phyloP scores from a whole-genome alignment of 495 filamentous ascomycete species.

The Tetracladium setigerum region DNA sequence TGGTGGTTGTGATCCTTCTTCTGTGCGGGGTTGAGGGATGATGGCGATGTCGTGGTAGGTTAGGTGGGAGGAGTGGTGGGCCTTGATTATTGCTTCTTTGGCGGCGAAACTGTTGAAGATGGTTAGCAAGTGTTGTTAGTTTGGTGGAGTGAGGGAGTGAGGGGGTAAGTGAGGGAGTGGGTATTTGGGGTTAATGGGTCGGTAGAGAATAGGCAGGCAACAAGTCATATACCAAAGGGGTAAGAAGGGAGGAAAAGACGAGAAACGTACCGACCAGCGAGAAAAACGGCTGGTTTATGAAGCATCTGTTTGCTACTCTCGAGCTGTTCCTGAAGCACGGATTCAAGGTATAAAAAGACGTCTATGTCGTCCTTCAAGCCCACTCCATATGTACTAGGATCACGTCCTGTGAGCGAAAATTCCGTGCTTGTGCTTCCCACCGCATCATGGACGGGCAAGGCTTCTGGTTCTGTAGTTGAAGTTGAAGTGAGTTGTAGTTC shows the following conservation, averaged over 20 bases:
- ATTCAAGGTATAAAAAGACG: too few relatives aligned
- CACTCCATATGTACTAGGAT: too few relatives aligned
- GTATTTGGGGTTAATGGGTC: too few relatives aligned
- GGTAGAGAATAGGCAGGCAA: too few relatives aligned
- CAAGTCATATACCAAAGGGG: not conserved
- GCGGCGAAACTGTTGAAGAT: constrained; percentile 43
- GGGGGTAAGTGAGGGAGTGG: too few relatives aligned
- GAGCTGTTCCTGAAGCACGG: not conserved
- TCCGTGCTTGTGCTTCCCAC: too few relatives aligned
- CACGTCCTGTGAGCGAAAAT: too few relatives aligned
- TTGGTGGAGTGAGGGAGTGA: not conserved
- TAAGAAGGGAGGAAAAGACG: not conserved
- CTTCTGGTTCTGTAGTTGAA: too few relatives aligned
- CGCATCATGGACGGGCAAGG: too few relatives aligned
- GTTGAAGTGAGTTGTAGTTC: too few relatives aligned
- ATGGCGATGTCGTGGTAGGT: constrained; percentile 41
- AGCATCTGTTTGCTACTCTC: constrained; percentile 13
- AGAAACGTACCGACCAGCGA: constrained; percentile 43
- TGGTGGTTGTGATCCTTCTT: constrained; percentile 14
- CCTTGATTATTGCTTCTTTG: constrained; percentile 60
- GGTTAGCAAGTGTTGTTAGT: constrained; percentile 13
- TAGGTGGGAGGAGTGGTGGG: constrained; percentile 35
- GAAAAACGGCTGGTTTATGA: constrained; percentile 20
- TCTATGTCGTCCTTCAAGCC: too few relatives aligned
- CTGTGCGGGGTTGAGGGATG: not conserved